These are phyloP conservation scores for Leccinum subgranulosum DNA, from an alignment of 768 basidiomycete genomes.

Conservation along the genomic window DNA sequence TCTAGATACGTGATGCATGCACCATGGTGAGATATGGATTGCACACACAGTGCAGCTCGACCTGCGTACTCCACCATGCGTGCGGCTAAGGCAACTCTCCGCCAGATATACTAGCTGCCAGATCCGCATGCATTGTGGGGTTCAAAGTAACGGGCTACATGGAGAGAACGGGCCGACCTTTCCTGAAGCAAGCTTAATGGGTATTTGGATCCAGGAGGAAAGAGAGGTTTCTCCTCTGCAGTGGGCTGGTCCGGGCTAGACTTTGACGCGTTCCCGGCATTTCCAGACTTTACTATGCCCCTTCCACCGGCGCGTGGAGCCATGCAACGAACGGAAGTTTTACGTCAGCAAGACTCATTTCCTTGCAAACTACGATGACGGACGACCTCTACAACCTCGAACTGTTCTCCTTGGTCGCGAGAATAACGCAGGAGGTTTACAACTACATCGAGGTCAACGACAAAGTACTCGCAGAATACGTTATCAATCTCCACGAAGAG, in stretches of 20 bases:
- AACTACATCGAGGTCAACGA: constrained; percentile 85
- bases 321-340: constrained; percentile 31
- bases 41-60: not conserved
- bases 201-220: constrained; percentile 82
- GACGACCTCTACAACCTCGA: constrained; percentile 93
- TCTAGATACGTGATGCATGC: constrained; percentile 34
- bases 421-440: constrained; percentile 90
- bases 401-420: constrained; percentile 84
- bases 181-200: constrained; percentile 79
- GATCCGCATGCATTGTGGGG: constrained; percentile 1
- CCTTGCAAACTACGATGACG: constrained; percentile 43
- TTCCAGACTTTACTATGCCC: constrained; percentile 84
- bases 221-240: constrained; percentile 55
- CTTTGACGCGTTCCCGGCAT: constrained; percentile 85
- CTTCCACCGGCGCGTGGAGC: constrained; percentile 47
- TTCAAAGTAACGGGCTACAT: not conserved
- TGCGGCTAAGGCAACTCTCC: not conserved
- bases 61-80: not conserved
- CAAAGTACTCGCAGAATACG: constrained; percentile 93
- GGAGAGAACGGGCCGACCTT: constrained; percentile 42
- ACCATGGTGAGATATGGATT: not conserved
- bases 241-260: constrained; percentile 15
- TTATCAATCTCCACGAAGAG: constrained; percentile 85
- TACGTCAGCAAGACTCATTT: constrained; percentile 19
- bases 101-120: not conserved